A percentile compares a stretch with the other conserved stretches of the same genome.
Evolutionary conservation across 2,329 filamentous ascomycete species (phyloP).

Genomic region (Scedosporium apiospermum): DNA sequence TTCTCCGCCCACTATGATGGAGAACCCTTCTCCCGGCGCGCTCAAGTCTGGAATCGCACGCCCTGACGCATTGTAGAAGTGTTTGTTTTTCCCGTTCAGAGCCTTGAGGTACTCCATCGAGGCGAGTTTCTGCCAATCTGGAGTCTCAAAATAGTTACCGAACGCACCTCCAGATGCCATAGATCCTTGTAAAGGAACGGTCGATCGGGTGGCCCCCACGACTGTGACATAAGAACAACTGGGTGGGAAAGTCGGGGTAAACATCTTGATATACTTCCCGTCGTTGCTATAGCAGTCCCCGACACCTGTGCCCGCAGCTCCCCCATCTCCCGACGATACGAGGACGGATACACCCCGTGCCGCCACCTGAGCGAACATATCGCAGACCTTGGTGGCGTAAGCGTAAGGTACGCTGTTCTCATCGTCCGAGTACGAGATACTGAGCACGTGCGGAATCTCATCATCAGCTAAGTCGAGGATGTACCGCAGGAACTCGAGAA

Average conservation of each 20-base stretch:
- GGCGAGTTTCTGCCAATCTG: slow-evolving; percentile 32
- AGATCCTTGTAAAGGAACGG: slow-evolving; percentile 31
- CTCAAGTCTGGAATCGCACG: slow-evolving; percentile 42
- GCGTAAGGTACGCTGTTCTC: slow-evolving; percentile 41
- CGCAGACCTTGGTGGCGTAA: slow-evolving; percentile 45
- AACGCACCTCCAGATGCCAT: too few species aligned
- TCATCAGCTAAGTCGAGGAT: slow-evolving; percentile 32
- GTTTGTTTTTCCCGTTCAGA: slow-evolving; percentile 26
- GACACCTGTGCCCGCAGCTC: slow-evolving; percentile 29
- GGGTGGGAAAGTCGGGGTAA: slow-evolving; percentile 54
- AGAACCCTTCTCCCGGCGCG: slow-evolving; percentile 48
- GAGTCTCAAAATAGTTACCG: slow-evolving; percentile 32
- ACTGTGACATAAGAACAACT: slow-evolving; percentile 60
- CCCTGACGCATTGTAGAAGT: slow-evolving; percentile 32
- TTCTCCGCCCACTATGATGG: slow-evolving; percentile 21
- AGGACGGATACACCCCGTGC: slow-evolving; percentile 42
- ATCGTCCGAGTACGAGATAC: slow-evolving; percentile 49
- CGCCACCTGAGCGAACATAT: slow-evolving; percentile 41
- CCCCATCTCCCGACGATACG: slow-evolving; percentile 41
- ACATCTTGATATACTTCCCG: slow-evolving; percentile 42
- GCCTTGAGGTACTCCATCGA: slow-evolving; percentile 29
- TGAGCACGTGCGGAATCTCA: slow-evolving; percentile 44
- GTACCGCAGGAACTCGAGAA: too few species aligned
- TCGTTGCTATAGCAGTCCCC: slow-evolving; percentile 51
- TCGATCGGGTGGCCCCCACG: slow-evolving; percentile 49